Conservation (phyloP, 2,329 filamentous ascomycete genomes). For the Hypoxylon sp. region DNA sequence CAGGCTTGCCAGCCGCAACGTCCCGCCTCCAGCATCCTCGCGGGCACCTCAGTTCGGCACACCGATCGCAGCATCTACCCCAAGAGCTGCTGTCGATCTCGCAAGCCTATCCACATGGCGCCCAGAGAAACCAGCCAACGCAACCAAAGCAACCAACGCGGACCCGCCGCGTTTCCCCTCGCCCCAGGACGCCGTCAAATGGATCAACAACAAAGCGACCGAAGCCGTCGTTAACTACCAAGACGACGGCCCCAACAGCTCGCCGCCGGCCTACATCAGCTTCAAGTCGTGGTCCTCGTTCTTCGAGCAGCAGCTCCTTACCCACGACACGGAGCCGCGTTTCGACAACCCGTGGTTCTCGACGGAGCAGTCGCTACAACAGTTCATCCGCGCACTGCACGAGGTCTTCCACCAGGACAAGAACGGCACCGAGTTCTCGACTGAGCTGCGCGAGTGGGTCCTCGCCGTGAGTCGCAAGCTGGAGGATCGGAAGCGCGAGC, state of each 20-base stretch:
- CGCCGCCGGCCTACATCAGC: background rate
- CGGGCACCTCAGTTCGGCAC: too few species aligned
- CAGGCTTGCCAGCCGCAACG: too few species aligned
- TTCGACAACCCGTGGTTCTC: background rate
- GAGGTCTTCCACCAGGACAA: background rate
- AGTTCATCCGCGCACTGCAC: background rate
- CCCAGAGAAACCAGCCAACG: too few species aligned
- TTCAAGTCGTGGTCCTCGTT: background rate
- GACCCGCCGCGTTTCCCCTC: too few species aligned
- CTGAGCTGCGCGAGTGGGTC: background rate
- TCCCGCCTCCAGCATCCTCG: too few species aligned
- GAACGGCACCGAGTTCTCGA: background rate
- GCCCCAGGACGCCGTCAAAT: background rate
- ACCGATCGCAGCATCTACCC: too few species aligned
- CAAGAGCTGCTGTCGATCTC: too few species aligned
- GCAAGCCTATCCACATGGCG: too few species aligned
- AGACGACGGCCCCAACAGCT: too few species aligned
- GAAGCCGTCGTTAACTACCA: too few species aligned
- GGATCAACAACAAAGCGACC: background rate
- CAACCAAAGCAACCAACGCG: too few species aligned
- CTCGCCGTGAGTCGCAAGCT: background rate
- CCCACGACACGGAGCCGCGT: background rate
- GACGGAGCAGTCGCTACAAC: background rate
- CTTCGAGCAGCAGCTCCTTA: background rate
- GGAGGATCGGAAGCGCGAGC: background rate